A percentile compares a stretch with the other conserved stretches of the same genome.
phyloP scores from a whole-genome alignment of 495 filamentous ascomycete genomes.

The Neurospora sp. region DNA sequence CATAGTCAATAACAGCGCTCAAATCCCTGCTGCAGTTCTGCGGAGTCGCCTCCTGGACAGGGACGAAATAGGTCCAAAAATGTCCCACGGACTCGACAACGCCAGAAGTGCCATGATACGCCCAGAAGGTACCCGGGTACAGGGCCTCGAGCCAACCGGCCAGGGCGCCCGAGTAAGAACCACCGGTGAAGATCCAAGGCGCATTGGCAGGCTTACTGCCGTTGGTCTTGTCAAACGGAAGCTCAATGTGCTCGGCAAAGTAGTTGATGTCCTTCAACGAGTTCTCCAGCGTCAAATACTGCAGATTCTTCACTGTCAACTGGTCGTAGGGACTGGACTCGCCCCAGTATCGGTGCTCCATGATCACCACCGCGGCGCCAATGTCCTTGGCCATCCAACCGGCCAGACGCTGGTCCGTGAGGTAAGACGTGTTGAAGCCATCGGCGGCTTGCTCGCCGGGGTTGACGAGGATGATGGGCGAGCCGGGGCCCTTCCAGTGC shows the following conservation, averaged over 20 bases:
- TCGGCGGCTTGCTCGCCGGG: slow-evolving; percentile 48
- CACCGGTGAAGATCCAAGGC: slow-evolving; percentile 55
- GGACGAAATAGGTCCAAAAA: slow-evolving; percentile 58
- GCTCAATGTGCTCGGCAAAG: slow-evolving; percentile 48
- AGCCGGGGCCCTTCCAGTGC: slow-evolving; percentile 22
- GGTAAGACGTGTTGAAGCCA: slow-evolving; percentile 35
- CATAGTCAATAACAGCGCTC: slow-evolving; percentile 41
- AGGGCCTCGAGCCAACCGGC: slow-evolving; percentile 50
- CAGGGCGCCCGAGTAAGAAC: slow-evolving; percentile 56
- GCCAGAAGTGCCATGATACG: slow-evolving; percentile 52
- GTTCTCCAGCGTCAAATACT: slow-evolving; percentile 53
- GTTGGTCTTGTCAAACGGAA: slow-evolving; percentile 46
- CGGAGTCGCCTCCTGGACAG: slow-evolving; percentile 51
- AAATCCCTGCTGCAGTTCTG: slow-evolving; percentile 55
- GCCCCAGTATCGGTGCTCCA: slow-evolving; percentile 57
- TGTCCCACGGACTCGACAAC: slow-evolving; percentile 53
- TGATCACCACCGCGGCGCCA: slow-evolving; percentile 44
- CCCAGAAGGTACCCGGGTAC: slow-evolving; percentile 56
- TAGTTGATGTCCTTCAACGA: slow-evolving; percentile 50
- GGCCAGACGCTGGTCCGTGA: slow-evolving; percentile 27
- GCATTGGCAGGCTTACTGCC: slow-evolving; percentile 43
- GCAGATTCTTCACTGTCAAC: slow-evolving; percentile 45
- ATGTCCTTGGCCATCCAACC: slow-evolving; percentile 44
- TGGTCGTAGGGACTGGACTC: slow-evolving; percentile 47
- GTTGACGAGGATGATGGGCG: slow-evolving; percentile 33